phyloP scores from a whole-genome alignment of 129 eudicot species.

The Artemisia annua region DNA sequence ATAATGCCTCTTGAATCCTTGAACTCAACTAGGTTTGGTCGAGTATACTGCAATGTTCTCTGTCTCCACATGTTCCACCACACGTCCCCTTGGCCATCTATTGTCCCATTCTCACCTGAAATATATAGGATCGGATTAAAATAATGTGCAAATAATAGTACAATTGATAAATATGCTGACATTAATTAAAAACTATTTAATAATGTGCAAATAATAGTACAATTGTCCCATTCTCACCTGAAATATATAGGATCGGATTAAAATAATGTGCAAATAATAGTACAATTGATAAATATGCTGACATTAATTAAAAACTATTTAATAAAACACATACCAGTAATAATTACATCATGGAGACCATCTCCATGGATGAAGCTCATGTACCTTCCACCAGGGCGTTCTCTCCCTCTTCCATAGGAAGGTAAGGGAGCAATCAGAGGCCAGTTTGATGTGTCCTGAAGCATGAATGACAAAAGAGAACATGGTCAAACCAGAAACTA shows the following conservation, averaged over 20 bases:
- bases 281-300: neutral
- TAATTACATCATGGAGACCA: slow-evolving; percentile 88
- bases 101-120: slow-evolving; percentile 90
- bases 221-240: slow-evolving; percentile 96
- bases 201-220: too few species aligned
- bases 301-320: slow-evolving; percentile 2
- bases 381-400: slow-evolving; percentile 91
- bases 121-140: neutral
- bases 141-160: neutral
- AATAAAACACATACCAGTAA: slow-evolving; percentile 58
- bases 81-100: slow-evolving; percentile 95
- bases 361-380: slow-evolving; percentile 90
- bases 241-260: neutral
- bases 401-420: slow-evolving; percentile 98
- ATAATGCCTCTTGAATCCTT: slow-evolving; percentile 76
- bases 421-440: slow-evolving; percentile 88
- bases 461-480: slow-evolving; percentile 9
- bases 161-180: neutral
- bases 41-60: slow-evolving; percentile 74
- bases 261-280: neutral
- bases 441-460: slow-evolving; percentile 75
- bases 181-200: slow-evolving; percentile 1
- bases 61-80: slow-evolving; percentile 99
- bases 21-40: slow-evolving; percentile 89
- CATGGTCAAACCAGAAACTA: neutral